phyloP scores from a whole-genome alignment of 2,329 filamentous ascomycete species.

The Aschersonia sp. region DNA sequence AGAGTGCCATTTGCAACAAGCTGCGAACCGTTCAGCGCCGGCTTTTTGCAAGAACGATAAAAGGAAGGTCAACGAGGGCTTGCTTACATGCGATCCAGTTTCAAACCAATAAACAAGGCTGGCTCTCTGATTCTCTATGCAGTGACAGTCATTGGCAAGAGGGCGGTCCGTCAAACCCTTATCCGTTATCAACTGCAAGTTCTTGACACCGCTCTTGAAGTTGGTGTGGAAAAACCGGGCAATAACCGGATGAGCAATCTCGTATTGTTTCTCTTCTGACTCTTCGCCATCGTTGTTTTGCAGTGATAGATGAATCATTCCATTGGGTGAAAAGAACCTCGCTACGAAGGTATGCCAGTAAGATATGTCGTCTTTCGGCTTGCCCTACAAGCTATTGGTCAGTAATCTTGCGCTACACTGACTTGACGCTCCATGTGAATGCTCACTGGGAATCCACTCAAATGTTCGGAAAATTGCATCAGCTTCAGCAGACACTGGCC shows the following conservation, averaged over 20 bases:
- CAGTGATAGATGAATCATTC: constrained; percentile 63
- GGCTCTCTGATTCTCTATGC: constrained; percentile 62
- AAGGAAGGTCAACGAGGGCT: neutral
- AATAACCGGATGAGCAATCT: constrained; percentile 69
- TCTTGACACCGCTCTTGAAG: constrained; percentile 73
- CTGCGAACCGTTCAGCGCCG: constrained; percentile 23
- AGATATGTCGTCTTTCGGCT: constrained; percentile 50
- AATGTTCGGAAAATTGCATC: constrained; percentile 47
- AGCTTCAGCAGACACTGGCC: constrained; percentile 44
- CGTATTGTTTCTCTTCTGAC: constrained; percentile 61
- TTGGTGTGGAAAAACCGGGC: constrained; percentile 83
- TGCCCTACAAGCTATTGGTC: constrained; percentile 22
- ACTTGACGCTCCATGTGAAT: too few species aligned
- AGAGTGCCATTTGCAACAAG: constrained; percentile 66
- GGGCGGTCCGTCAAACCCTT: constrained; percentile 41
- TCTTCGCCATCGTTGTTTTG: constrained; percentile 42
- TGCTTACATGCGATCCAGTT: constrained; percentile 63
- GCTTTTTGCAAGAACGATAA: neutral
- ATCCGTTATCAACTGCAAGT: constrained; percentile 76
- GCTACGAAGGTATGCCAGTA: constrained; percentile 73
- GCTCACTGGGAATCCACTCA: constrained; percentile 42
- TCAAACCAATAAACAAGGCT: constrained; percentile 85
- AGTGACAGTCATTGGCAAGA: constrained; percentile 49
- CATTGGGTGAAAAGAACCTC: constrained; percentile 66
- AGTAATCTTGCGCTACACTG: too few species aligned